A percentile compares a stretch with the other conserved stretches of the same genome.
phyloP scores from a whole-genome alignment of 1,284 basidiomycete species.

The Ceratobasidium sp. region DNA sequence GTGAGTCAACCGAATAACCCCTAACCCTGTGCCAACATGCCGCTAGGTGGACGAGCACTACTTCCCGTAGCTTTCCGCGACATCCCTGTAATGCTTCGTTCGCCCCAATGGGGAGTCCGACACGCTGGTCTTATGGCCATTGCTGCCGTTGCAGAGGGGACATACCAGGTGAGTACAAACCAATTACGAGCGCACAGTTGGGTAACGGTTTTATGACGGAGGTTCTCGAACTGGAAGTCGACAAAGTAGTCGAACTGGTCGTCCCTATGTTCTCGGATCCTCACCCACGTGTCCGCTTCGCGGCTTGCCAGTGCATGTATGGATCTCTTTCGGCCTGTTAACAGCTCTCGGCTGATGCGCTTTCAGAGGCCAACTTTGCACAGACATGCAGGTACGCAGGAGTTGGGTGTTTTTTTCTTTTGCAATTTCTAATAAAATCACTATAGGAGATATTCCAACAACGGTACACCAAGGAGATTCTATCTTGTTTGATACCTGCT shows the following conservation, averaged over 20 bases:
- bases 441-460: conserved; percentile 78
- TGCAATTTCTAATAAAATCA: neutral
- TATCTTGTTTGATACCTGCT: conserved; percentile 74
- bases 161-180: conserved; percentile 62
- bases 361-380: conserved; percentile 79
- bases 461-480: conserved; percentile 72
- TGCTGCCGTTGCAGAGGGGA: conserved; percentile 78
- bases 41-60: conserved; percentile 65
- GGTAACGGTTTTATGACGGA: conserved; percentile 50
- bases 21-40: conserved; percentile 23
- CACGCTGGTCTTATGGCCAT: conserved; percentile 86
- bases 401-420: neutral
- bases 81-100: conserved; percentile 80
- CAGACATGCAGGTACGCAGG: conserved; percentile 74
- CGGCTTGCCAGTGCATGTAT: conserved; percentile 88
- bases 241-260: conserved; percentile 81
- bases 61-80: conserved; percentile 79
- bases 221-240: conserved; percentile 80
- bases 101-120: conserved; percentile 81
- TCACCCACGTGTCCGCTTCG: conserved; percentile 83
- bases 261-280: conserved; percentile 78
- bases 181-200: neutral
- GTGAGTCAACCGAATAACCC: conserved; percentile 52
- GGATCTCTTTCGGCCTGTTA: conserved; percentile 52
- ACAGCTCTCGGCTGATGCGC: conserved; percentile 16